Conservation (phyloP, 148 eudicot genomes). For the Bassia scoparia region DNA sequence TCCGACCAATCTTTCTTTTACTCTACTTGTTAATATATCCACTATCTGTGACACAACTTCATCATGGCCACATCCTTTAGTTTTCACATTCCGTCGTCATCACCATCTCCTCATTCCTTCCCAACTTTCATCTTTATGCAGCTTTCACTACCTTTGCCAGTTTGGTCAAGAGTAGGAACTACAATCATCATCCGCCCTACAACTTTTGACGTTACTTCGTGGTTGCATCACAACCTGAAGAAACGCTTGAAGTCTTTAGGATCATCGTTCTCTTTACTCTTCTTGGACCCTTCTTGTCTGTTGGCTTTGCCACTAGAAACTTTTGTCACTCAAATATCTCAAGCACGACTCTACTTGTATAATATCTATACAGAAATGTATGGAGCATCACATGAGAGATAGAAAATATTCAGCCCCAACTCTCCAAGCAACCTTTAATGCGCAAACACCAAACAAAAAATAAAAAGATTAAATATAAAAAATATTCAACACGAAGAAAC, state of each 20-base stretch:
- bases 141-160: constrained; percentile 16
- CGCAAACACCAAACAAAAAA: not conserved
- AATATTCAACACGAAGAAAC: no score
- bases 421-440: constrained; percentile 66
- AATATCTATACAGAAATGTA: no score
- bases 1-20: constrained; percentile 88
- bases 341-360: constrained; percentile 42
- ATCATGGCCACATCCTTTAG: constrained; percentile 28
- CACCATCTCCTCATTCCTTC: constrained; percentile 23
- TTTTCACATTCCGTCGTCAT: constrained; percentile 29
- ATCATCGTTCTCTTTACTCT: constrained; percentile 39
- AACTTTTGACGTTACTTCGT: constrained; percentile 63
- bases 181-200: constrained; percentile 80
- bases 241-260: constrained; percentile 67
- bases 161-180: constrained; percentile 36
- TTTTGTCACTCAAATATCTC: constrained; percentile 38
- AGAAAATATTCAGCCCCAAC: no score
- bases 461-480: not conserved
- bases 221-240: constrained; percentile 83
- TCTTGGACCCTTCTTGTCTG: constrained; percentile 22
- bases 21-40: constrained; percentile 81
- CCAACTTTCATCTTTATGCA: constrained; percentile 28
- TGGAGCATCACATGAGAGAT: no score
- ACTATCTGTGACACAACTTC: constrained; percentile 55
- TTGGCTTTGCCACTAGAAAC: constrained; percentile 24